phyloP scores from a whole-genome alignment of 2,329 filamentous ascomycete species.

The Rutstroemia sp. region DNA sequence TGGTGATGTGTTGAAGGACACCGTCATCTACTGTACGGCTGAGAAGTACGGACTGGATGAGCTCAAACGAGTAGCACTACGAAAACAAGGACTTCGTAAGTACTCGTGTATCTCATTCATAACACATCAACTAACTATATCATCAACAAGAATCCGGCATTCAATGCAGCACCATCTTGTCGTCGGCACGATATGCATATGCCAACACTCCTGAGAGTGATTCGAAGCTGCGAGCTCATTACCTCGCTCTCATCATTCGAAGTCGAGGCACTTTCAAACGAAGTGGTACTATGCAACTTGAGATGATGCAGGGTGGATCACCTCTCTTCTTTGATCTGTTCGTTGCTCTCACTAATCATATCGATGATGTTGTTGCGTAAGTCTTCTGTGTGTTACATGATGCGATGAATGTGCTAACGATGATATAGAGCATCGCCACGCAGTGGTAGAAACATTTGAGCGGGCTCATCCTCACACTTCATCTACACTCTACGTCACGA shows the following conservation, averaged over 20 bases:
- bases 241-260: conserved; percentile 85
- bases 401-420: background rate
- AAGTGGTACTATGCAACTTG: conserved; percentile 90
- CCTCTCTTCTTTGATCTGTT: conserved; percentile 90
- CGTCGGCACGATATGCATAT: conserved; percentile 85
- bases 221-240: conserved; percentile 85
- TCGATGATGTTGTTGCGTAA: conserved; percentile 60
- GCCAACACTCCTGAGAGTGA: conserved; percentile 82
- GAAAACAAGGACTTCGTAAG: conserved; percentile 80
- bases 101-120: conserved; percentile 37
- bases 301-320: conserved; percentile 81
- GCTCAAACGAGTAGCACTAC: conserved; percentile 74
- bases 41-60: conserved; percentile 78
- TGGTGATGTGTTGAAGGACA: conserved; percentile 73
- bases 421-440: conserved; percentile 25
- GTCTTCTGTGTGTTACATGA: conserved; percentile 22
- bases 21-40: conserved; percentile 83
- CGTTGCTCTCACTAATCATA: conserved; percentile 86
- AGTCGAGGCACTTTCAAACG: conserved; percentile 84
- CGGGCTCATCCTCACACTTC: too few species aligned
- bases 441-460: conserved; percentile 16
- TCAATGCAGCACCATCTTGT: conserved; percentile 79
- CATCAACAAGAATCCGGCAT: conserved; percentile 67
- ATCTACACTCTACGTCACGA: conserved; percentile 12
- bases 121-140: conserved; percentile 34